Conservation (phyloP, 192 early-diverging fungal genomes). For the Geranomyces michiganensis region DNA sequence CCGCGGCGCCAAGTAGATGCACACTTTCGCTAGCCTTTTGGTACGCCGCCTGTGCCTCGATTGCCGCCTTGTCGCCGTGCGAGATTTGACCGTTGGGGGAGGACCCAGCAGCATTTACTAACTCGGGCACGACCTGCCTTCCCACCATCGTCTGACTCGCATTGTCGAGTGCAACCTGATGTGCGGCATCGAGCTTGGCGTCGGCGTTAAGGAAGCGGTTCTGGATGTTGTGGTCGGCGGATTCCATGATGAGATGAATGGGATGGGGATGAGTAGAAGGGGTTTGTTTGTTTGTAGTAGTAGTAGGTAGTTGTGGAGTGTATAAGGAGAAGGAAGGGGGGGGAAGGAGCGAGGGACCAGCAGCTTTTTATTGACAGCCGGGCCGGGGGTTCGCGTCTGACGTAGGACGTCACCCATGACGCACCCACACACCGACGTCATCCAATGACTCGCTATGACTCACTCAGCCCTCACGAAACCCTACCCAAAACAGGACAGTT, state of each 20-base stretch:
- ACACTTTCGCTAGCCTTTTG: neutral
- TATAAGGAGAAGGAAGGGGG: too few species aligned
- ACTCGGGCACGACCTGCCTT: neutral
- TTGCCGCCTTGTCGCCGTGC: neutral
- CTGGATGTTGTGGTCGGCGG: constrained; percentile 10
- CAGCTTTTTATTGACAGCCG: too few species aligned
- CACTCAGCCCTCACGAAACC: too few species aligned
- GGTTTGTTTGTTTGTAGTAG: too few species aligned
- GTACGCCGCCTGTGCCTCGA: neutral
- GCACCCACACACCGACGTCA: too few species aligned
- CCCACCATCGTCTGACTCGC: neutral
- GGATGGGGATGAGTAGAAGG: neutral
- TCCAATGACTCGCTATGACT: too few species aligned
- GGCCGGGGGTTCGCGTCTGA: too few species aligned
- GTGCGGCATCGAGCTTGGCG: constrained; percentile 1
- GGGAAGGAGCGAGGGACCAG: too few species aligned
- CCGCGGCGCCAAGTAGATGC: neutral
- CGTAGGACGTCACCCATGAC: too few species aligned
- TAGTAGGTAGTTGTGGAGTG: too few species aligned
- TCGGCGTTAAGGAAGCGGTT: constrained; percentile 3
- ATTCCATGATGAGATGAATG: neutral
- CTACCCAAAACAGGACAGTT: too few species aligned
- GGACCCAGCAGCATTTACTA: neutral
- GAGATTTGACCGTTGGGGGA: neutral
- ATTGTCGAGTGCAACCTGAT: neutral